Percentiles rank a stretch among this genome's conserved stretches.
Evolutionary conservation across 768 basidiomycete genomes (phyloP).

Genomic region (Xerocomus brunneocitrinus): DNA sequence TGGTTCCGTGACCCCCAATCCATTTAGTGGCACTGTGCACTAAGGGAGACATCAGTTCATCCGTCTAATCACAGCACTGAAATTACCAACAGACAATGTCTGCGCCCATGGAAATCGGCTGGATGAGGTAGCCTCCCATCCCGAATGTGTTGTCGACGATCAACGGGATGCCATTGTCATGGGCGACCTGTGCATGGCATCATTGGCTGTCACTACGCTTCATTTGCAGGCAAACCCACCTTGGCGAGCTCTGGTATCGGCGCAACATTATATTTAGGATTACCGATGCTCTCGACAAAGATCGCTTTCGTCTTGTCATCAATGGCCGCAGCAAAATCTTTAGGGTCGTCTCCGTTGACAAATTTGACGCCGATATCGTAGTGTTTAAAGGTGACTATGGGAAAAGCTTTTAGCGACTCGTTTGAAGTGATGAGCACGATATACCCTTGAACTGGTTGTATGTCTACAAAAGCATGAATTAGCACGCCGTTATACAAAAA

Average conservation of each 20-base stretch:
- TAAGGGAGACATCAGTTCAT: not conserved
- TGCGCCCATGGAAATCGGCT: conserved; percentile 70
- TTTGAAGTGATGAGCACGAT: not conserved
- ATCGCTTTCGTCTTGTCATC: conserved; percentile 76
- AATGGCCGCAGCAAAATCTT: conserved; percentile 60
- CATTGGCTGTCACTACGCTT: not conserved
- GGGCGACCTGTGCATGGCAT: conserved; percentile 49
- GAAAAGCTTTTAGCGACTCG: not conserved
- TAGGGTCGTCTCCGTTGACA: conserved; percentile 51
- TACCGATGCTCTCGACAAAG: conserved; percentile 75
- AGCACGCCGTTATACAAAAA: not conserved
- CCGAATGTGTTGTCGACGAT: conserved; percentile 82
- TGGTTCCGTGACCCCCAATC: conserved; percentile 80
- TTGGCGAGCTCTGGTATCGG: conserved; percentile 66
- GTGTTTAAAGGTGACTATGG: conserved; percentile 17
- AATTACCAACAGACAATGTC: conserved; percentile 59
- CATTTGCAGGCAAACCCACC: conserved; percentile 30
- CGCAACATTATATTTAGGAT: conserved; percentile 67
- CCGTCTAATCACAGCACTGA: too few relatives aligned
- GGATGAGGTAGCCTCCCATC: conserved; percentile 63
- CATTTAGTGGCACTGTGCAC: conserved; percentile 82
- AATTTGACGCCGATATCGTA: conserved; percentile 33
- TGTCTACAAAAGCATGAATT: conserved; percentile 3
- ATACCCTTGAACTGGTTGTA: conserved; percentile 20
- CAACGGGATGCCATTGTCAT: conserved; percentile 65